Conservation (phyloP, 192 early-diverging fungal genomes). For the Linnemannia exigua region DNA sequence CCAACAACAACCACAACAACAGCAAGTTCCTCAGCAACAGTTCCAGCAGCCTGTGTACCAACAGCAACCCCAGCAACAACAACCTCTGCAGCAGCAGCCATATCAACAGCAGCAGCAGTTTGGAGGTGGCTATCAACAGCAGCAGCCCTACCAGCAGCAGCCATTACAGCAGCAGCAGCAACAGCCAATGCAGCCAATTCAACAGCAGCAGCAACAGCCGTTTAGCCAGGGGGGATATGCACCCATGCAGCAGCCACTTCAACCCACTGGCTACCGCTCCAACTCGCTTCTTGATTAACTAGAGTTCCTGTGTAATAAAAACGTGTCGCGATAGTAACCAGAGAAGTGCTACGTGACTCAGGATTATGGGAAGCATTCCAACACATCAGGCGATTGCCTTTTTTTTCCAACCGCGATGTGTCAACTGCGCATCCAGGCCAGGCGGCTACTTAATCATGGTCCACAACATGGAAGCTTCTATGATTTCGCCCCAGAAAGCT, state of each 20-base stretch:
- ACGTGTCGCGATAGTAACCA: not conserved
- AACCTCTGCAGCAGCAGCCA: slow-evolving; percentile 7
- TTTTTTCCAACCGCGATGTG: no score
- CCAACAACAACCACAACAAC: slow-evolving; percentile 10
- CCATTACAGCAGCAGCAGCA: slow-evolving; percentile 22
- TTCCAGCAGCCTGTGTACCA: slow-evolving; percentile 22
- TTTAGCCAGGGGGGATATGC: slow-evolving; percentile 38
- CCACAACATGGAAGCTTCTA: no score
- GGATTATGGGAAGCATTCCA: no score
- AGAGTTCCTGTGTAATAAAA: not conserved
- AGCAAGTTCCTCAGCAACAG: not conserved
- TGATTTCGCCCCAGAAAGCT: no score
- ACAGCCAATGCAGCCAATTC: slow-evolving; percentile 22
- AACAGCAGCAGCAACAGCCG: slow-evolving; percentile 30
- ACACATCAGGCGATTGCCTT: no score
- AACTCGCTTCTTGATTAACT: slow-evolving; percentile 47
- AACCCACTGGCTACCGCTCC: slow-evolving; percentile 19
- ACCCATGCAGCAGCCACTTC: slow-evolving; percentile 33
- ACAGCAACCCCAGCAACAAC: slow-evolving; percentile 21
- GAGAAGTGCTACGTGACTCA: not conserved
- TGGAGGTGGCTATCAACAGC: slow-evolving; percentile 27
- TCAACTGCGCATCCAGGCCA: no score
- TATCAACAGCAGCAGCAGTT: slow-evolving; percentile 38
- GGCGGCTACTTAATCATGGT: no score
- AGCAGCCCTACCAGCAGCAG: slow-evolving; percentile 9